phyloP scores from a whole-genome alignment of 495 filamentous ascomycete genomes.

The Xylaria intraflava region DNA sequence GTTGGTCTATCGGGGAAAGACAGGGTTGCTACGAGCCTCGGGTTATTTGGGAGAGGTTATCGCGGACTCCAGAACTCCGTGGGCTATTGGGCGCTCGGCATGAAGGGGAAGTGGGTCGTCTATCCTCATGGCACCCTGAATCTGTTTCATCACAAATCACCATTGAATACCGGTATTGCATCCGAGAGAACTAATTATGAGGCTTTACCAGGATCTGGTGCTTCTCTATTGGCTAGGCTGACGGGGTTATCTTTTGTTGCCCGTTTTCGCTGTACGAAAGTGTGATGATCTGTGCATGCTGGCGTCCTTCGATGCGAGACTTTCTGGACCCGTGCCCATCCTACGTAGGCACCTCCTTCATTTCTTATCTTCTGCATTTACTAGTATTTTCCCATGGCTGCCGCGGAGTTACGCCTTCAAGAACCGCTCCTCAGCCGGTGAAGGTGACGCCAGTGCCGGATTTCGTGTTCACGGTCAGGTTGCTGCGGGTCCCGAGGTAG shows the following conservation, averaged over 20 bases:
- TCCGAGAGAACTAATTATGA: neutral
- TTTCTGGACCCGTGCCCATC: no score
- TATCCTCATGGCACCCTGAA: no score
- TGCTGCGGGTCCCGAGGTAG: slow-evolving; percentile 12
- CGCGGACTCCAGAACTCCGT: no score
- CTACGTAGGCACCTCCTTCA: no score
- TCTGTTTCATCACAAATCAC: no score
- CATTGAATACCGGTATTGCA: no score
- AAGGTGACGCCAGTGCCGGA: slow-evolving; percentile 30
- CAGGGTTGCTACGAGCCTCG: neutral
- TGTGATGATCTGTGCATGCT: no score
- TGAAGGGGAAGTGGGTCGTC: no score
- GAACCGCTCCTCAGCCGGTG: neutral
- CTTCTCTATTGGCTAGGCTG: neutral
- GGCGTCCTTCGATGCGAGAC: no score
- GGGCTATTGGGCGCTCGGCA: no score
- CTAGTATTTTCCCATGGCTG: neutral
- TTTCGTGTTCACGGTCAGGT: slow-evolving; percentile 33
- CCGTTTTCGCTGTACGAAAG: neutral
- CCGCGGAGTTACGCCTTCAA: neutral
- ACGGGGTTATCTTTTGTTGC: no score
- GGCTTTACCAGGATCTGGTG: neutral
- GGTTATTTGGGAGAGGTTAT: neutral
- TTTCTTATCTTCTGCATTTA: no score
- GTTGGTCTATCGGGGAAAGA: neutral